Base-by-base conservation (phyloP, 2,329 filamentous ascomycete genomes). In the Anisogramma anomala region DNA sequence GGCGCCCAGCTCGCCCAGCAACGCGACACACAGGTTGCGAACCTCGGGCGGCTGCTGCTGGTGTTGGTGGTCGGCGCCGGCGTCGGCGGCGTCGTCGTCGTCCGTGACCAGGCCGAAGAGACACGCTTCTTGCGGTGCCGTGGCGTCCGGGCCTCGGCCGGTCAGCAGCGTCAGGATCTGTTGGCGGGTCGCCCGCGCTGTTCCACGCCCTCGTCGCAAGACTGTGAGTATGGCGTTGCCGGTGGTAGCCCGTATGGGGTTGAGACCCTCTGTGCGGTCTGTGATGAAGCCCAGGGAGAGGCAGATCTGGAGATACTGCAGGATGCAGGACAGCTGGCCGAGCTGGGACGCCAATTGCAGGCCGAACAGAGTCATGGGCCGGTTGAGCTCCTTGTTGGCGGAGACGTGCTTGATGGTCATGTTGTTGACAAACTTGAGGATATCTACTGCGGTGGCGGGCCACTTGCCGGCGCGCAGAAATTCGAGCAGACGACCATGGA, bases 351-450 rank as follows among this genome's bases (percentile, higher is more conserved):
- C 45, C 10, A 41, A 31, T 9, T 39, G 30, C 30, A 55, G 33
- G 19, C 52, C 52, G 3, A 52, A 8, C 11, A 38, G 32, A 30
- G 50, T 49, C 34, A 53, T 28, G 9, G 39, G 18, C 5, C 17
- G 22, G 15, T 32, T 43, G 9, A 51, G 23, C 4, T n/a, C 37
- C 14, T 37, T 31, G 14, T 47, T 48, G 15, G 51, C 42, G 6
- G 45, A 44, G 3, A 55, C 49, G 8, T 65, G 49, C 32, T 55
- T 57, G 32, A 62, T 52, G 19, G 54, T 49, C 11, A 69, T 40
- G 45, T 67, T 66, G 39, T 67, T 64, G 18, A 70, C 48, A 36
- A 69, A 58, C 1, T 52, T 46, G 28, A 69, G 50, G 26, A 54
- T 19, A 2, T 51, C 33, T 15, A 34, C 14, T 3, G 19, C 8